Evolutionary conservation across 371 early-diverging fungal species (phyloP), one percentile per base, ranked within the genome.

Genomic region (Mortierella sp.): DNA sequence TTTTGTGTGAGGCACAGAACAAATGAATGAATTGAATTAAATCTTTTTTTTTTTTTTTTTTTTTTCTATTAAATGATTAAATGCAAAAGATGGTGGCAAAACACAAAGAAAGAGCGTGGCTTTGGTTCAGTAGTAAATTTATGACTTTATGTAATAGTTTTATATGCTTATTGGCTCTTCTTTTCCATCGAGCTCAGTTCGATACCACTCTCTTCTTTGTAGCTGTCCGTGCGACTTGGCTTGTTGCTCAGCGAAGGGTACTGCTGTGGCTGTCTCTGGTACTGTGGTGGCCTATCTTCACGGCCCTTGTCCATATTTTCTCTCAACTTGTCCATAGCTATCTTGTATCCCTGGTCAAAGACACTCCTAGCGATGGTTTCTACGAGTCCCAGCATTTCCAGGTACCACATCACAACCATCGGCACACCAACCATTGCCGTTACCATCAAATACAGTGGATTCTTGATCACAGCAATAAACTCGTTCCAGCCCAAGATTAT

Each of bases 401-500:
- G 83, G 38, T 86, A 86, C 70, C 90, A 91, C 53, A 94, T 79
- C 3, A 91, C 86, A 45, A 87, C 87, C 45, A 84, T 86, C 3
- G 84, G 72, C 10, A 85, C 83, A 40, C 89, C 93, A 24, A 90
- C 69, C 65, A 91, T 76, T 0, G 90, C 83, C 32, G 87, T 83
- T 15, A 95, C 74, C 38, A 92, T 72, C 62, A 97, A 74, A 65
- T 95, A 96, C 22, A 97, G 32, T 11, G 98, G 98, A 72, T 91
- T 96, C 55, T 86, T 87, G 67, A 97, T 72, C 19, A 98, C 87
- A 0, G 93, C 72, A 87, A 95, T 89, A 45, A 96, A 92, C 83
- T 98, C 98, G 78, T 98, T 98, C 96, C 97, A 98, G 21, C 98
- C 98, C 15, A 98, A 83, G 32, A 92, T 78, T 11, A 95, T 79